Base-by-base conservation (phyloP, 2,329 filamentous ascomycete genomes). In the Magnaporthiopsis poae region DNA sequence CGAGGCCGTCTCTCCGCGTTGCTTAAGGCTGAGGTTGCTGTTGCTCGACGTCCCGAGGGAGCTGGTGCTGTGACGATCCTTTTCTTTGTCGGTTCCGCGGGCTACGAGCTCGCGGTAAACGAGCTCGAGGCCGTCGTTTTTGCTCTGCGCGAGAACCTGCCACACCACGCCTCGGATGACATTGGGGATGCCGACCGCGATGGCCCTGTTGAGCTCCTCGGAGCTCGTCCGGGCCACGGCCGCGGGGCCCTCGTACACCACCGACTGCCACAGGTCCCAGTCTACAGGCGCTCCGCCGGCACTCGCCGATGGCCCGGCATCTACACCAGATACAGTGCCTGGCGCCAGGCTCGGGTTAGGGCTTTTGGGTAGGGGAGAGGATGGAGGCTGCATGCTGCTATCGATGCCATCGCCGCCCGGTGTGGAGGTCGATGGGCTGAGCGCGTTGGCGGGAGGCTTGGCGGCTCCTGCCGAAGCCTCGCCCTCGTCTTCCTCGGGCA, bases 151-250 rank as follows among this genome's bases (percentile, higher is more conserved):
- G 69, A 99, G 80, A 9, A 98, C 94, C 78, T 99, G 95, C 95
- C 95, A 99, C 64, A 99, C 93, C 2, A 99, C 95, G n/a, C 95
- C 96, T 67, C 95, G 88, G 69, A 99, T 96, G 3, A 93, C 94
- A 71, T 89, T 92, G 0, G 95, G 95, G 67, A 99, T 99, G 39
- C 95, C 95, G 59, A 89, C 90, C 64, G 94, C 91, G 71, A 99
- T 97, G 29, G 95, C 93, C 70, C 85, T 87, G 74, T 94, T 96
- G 67, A 99, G 80, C 75, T 97, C 93, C 72, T 96, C 91, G 0
- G 94, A 84, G 73, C 92, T 96, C 4, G 92, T 92, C 68, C 91
- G 87, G 13, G 91, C 90, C 64, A 98, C 90, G 12, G 92, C 94
- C 35, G 91, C 87, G 21, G 93, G 92, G 0, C 95, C 95, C 79